A percentile compares a stretch with the other conserved stretches of the same genome.
phyloP scores from a whole-genome alignment of 345 rosid genomes.

The Salix suchowensis region DNA sequence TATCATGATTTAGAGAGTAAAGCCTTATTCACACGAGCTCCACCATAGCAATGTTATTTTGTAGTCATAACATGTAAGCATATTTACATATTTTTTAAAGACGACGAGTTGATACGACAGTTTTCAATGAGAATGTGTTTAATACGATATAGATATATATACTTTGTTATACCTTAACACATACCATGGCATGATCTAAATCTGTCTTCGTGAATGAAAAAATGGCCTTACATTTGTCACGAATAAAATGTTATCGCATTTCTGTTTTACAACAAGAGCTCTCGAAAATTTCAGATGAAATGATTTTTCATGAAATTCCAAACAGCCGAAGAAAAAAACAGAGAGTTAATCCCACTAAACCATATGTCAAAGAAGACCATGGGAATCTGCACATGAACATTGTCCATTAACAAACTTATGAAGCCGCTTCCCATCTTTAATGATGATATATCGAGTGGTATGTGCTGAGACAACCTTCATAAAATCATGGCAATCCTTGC shows the following conservation, averaged over 20 bases:
- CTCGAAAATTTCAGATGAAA: not conserved
- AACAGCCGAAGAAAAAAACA: not conserved
- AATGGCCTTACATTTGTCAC: not conserved
- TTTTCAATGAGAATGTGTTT: too few relatives aligned
- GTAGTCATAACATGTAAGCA: not conserved
- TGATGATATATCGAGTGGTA: slow-evolving; percentile 33
- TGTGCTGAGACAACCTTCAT: slow-evolving; percentile 32
- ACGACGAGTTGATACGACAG: too few relatives aligned
- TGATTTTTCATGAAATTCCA: not conserved
- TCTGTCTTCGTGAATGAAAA: not conserved
- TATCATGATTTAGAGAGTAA: not conserved
- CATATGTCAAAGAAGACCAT: slow-evolving; percentile 23
- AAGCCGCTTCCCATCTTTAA: slow-evolving; percentile 47
- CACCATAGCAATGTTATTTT: not conserved
- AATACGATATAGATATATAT: too few relatives aligned
- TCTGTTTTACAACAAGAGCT: not conserved
- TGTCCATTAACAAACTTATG: slow-evolving; percentile 45
- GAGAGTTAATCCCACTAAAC: too few relatives aligned
- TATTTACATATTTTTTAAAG: too few relatives aligned
- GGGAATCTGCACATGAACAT: slow-evolving; percentile 46
- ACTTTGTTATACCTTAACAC: not conserved
- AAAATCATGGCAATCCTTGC: slow-evolving; percentile 50
- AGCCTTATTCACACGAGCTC: not conserved
- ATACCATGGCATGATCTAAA: not conserved
- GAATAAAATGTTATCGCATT: not conserved